Conservation (phyloP, 2,329 filamentous ascomycete species). For the Colletotrichum truncatum region DNA sequence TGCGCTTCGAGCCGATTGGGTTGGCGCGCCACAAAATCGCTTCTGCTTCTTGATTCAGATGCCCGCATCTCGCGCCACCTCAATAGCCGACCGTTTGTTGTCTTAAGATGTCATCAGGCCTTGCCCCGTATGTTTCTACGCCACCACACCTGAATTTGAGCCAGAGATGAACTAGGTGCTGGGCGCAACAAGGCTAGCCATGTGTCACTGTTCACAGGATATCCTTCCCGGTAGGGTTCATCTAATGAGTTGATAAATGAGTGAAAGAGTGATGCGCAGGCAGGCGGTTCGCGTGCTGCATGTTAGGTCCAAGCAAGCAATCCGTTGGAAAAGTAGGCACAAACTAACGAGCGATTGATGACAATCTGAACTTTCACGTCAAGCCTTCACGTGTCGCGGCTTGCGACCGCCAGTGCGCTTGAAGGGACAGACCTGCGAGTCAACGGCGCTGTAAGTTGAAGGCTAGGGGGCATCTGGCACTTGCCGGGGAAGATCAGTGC, state of each 20-base stretch:
- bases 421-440: conserved; percentile 18
- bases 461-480: conserved; percentile 10
- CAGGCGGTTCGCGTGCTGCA: conserved; percentile 7
- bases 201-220: conserved; percentile 4
- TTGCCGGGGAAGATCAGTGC: conserved; percentile 24
- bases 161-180: conserved; percentile 2
- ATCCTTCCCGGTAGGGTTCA: conserved; percentile 19
- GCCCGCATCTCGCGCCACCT: not conserved
- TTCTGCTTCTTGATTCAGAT: not conserved
- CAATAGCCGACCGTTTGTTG: conserved; percentile 6
- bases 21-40: conserved; percentile 15
- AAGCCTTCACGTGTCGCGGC: conserved; percentile 19
- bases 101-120: not conserved
- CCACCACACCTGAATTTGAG: not conserved
- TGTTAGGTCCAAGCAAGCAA: conserved; percentile 13
- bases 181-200: conserved; percentile 19
- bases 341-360: conserved; percentile 5
- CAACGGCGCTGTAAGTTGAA: conserved; percentile 25
- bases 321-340: conserved; percentile 11
- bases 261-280: not conserved
- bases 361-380: conserved; percentile 19
- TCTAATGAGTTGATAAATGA: no score
- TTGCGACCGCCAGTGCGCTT: conserved; percentile 25
- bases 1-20: conserved; percentile 6
- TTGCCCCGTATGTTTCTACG: not conserved